Evolutionary conservation across 352 stramenopile species (phyloP).

Genomic region (Phytopythium chamaehyphon): DNA sequence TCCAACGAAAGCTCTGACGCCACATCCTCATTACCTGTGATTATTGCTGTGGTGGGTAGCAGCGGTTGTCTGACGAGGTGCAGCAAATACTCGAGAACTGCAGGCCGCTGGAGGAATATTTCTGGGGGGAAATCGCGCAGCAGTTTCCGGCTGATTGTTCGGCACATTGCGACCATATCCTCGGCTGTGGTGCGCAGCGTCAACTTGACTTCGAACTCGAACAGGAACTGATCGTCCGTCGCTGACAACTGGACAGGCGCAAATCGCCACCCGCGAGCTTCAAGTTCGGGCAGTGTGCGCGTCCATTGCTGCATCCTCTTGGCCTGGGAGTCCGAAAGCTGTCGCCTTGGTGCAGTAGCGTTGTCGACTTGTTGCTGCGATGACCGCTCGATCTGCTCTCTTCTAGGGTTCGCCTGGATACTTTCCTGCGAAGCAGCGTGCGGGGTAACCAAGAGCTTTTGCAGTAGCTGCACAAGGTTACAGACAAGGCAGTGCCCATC

Average conservation of each 20-base stretch:
- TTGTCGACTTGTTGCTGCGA: not conserved
- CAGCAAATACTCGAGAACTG: slow-evolving; percentile 52
- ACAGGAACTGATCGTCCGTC: slow-evolving; percentile 67
- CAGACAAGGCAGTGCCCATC: not conserved
- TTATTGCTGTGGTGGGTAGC: slow-evolving; percentile 16
- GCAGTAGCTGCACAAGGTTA: slow-evolving; percentile 30
- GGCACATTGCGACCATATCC: slow-evolving; percentile 50
- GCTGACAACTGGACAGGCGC: slow-evolving; percentile 41
- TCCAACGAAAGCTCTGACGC: slow-evolving; percentile 6
- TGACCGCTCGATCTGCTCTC: too few species aligned
- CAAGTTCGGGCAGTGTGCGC: slow-evolving; percentile 15
- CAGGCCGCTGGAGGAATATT: slow-evolving; percentile 63
- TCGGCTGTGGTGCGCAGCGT: slow-evolving; percentile 34
- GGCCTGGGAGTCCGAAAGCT: not conserved
- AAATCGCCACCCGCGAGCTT: slow-evolving; percentile 52
- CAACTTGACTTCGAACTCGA: slow-evolving; percentile 79
- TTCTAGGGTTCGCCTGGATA: too few species aligned
- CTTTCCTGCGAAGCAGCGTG: not conserved
- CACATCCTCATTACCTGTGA: not conserved
- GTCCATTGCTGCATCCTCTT: slow-evolving; percentile 5
- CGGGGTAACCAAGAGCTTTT: slow-evolving; percentile 35
- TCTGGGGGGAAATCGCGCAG: slow-evolving; percentile 64
- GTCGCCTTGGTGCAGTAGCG: not conserved
- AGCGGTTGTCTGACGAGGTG: slow-evolving; percentile 66
- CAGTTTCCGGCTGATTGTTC: slow-evolving; percentile 45